Percentiles rank a stretch among this genome's conserved stretches.
These are phyloP conservation scores for Tuber magnatum DNA, from an alignment of 495 filamentous ascomycete genomes.

Conservation along the genomic window DNA sequence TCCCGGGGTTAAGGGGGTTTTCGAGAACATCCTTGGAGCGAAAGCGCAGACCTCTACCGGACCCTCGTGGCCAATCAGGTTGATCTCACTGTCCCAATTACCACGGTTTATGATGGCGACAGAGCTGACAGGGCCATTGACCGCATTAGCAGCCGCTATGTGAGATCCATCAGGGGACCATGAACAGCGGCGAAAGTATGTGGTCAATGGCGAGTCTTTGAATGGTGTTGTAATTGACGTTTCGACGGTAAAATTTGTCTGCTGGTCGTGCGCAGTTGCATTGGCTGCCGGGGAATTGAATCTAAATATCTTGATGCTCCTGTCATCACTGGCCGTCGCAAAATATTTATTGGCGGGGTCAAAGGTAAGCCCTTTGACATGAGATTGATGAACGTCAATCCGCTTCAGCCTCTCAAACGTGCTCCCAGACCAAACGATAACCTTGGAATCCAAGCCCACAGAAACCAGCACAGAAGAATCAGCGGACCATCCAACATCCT, in stretches of 20 bases:
- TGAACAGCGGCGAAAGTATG: slow-evolving; percentile 91
- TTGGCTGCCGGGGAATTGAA: slow-evolving; percentile 89
- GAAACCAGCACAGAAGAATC: slow-evolving; percentile 94
- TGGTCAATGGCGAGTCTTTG: slow-evolving; percentile 78
- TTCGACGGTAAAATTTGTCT: slow-evolving; percentile 90
- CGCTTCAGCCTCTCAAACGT: slow-evolving; percentile 98
- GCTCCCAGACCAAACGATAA: slow-evolving; percentile 94
- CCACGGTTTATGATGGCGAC: slow-evolving; percentile 92
- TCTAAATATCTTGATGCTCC: slow-evolving; percentile 91
- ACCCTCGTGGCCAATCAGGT: slow-evolving; percentile 92
- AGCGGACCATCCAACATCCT: slow-evolving; percentile 94
- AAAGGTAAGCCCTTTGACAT: slow-evolving; percentile 97
- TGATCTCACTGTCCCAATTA: slow-evolving; percentile 92
- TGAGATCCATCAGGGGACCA: slow-evolving; percentile 97
- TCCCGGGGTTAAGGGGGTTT: slow-evolving; percentile 51
- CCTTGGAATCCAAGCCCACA: slow-evolving; percentile 92
- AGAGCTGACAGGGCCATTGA: slow-evolving; percentile 93
- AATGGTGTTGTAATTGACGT: slow-evolving; percentile 80
- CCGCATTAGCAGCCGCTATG: slow-evolving; percentile 92
- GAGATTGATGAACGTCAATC: slow-evolving; percentile 81
- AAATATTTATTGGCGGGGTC: slow-evolving; percentile 99
- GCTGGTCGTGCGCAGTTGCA: slow-evolving; percentile 84
- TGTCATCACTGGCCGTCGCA: slow-evolving; percentile 92
- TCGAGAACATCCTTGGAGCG: slow-evolving; percentile 82
- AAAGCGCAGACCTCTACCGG: slow-evolving; percentile 97